Percentiles rank a stretch among this genome's conserved stretches.
Conservation (phyloP, 2,329 filamentous ascomycete genomes). For the Parafenestella ontariensis region DNA sequence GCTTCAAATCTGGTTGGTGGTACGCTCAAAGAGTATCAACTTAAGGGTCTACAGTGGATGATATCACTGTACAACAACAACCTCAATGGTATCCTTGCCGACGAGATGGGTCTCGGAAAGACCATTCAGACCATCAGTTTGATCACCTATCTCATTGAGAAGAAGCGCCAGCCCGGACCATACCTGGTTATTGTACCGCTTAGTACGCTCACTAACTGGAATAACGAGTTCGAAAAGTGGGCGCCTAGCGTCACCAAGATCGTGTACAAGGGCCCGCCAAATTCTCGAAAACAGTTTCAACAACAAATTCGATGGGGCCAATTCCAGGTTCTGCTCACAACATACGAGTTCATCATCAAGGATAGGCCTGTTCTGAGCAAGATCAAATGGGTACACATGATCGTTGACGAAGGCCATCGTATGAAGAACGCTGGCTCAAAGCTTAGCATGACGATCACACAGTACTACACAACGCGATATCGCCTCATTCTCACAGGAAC, state of each 20-base stretch:
- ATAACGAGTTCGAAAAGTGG: slow-evolving; percentile 98
- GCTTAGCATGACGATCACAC: slow-evolving; percentile 89
- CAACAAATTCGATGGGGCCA: slow-evolving; percentile 92
- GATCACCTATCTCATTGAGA: slow-evolving; percentile 96
- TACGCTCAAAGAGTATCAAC: slow-evolving; percentile 92
- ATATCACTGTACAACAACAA: slow-evolving; percentile 99
- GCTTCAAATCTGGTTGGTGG: slow-evolving; percentile 89
- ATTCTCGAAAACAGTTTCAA: slow-evolving; percentile 85
- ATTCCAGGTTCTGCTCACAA: slow-evolving; percentile 96
- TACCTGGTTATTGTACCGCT: slow-evolving; percentile 97
- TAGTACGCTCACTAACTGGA: slow-evolving; percentile 98
- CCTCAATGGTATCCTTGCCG: slow-evolving; percentile 95
- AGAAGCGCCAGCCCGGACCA: slow-evolving; percentile 88
- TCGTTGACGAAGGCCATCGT: slow-evolving; percentile 97
- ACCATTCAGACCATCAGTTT: slow-evolving; percentile 99
- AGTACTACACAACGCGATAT: slow-evolving; percentile 94
- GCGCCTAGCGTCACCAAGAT: slow-evolving; percentile 84
- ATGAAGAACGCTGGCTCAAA: slow-evolving; percentile 99
- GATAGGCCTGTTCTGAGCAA: slow-evolving; percentile 94
- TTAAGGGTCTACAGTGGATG: slow-evolving; percentile 99
- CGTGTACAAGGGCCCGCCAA: slow-evolving; percentile 96
- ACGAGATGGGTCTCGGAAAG: slow-evolving; percentile 99
- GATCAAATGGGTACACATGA: slow-evolving; percentile 99
- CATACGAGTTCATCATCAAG: slow-evolving; percentile 99
- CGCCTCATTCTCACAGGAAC: slow-evolving; percentile 97